Evolutionary conservation across 345 rosid genomes (phyloP).

Genomic region (Nasturtium officinale): DNA sequence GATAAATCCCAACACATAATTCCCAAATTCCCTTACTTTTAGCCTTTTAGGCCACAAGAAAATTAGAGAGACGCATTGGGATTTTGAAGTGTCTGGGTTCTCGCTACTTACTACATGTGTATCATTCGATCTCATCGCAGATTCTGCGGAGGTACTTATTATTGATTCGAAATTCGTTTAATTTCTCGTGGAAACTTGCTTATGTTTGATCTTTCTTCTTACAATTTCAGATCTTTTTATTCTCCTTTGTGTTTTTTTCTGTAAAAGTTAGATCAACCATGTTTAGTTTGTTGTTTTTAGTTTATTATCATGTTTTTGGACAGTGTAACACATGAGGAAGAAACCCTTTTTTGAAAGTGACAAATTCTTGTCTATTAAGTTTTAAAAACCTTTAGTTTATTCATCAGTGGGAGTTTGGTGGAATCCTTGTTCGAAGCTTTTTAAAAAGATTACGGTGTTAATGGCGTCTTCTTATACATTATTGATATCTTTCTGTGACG

Average conservation of each 20-base stretch:
- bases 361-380: conserved; percentile 3
- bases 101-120: conserved; percentile 20
- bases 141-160: conserved; percentile 32
- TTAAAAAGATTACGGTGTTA: background rate
- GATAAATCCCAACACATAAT: conserved; percentile 37
- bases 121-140: conserved; percentile 37
- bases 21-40: conserved; percentile 6
- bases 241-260: conserved; percentile 5
- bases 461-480: conserved; percentile 31
- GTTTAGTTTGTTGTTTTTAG: conserved; percentile 2
- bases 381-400: conserved; percentile 28
- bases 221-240: conserved; percentile 17
- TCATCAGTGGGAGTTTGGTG: conserved; percentile 42
- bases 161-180: background rate
- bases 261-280: conserved; percentile 20
- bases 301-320: conserved; percentile 9
- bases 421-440: conserved; percentile 41
- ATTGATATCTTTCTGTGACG: conserved; percentile 18
- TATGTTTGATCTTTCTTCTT: conserved; percentile 15
- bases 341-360: conserved; percentile 18
- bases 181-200: background rate
- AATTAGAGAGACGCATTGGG: conserved; percentile 30
- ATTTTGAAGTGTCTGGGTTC: conserved; percentile 3
- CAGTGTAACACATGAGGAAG: conserved; percentile 20
- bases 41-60: conserved; percentile 26